Percentiles rank a stretch among this genome's conserved stretches.
Evolutionary conservation across 2,329 filamentous ascomycete species (phyloP).

Genomic region (Pseudocercospora pini-densiflorae): DNA sequence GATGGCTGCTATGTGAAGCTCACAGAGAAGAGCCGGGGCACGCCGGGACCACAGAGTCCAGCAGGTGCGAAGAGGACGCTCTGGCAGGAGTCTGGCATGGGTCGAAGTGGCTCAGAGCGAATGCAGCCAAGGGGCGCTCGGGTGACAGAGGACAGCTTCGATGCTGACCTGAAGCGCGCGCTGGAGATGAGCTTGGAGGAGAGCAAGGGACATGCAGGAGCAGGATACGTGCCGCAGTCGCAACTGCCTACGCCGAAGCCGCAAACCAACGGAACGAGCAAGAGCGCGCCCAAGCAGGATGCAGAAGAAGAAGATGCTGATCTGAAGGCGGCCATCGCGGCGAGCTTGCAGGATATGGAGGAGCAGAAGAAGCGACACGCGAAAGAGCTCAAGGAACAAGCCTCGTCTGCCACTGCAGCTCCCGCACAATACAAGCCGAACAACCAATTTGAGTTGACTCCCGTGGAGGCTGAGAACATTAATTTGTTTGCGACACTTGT

Average conservation of each 20-base stretch:
- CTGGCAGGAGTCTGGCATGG: slow-evolving; percentile 55
- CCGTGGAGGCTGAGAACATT: slow-evolving; percentile 95
- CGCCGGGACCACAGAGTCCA: slow-evolving; percentile 35
- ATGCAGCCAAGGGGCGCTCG: slow-evolving; percentile 93
- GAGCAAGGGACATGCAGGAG: slow-evolving; percentile 71
- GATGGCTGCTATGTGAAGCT: slow-evolving; percentile 93
- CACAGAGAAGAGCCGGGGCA: slow-evolving; percentile 69
- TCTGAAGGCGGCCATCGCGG: slow-evolving; percentile 91
- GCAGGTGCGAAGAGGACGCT: slow-evolving; percentile 56
- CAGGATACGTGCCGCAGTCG: slow-evolving; percentile 71
- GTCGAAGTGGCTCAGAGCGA: slow-evolving; percentile 35
- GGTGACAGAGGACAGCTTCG: slow-evolving; percentile 74
- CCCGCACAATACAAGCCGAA: slow-evolving; percentile 67
- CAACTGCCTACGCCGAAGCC: slow-evolving; percentile 29
- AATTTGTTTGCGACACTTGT: slow-evolving; percentile 94
- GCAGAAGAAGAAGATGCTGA: slow-evolving; percentile 91
- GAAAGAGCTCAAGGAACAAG: slow-evolving; percentile 78
- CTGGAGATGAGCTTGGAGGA: slow-evolving; percentile 98
- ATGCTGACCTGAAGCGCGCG: slow-evolving; percentile 91
- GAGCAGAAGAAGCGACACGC: slow-evolving; percentile 94
- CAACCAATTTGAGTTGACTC: slow-evolving; percentile 92
- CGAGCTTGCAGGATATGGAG: slow-evolving; percentile 95
- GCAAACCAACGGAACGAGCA: slow-evolving; percentile 41
- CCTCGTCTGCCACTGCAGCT: slow-evolving; percentile 52
- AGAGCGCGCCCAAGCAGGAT: slow-evolving; percentile 29